These are phyloP conservation scores for Backusella australiensis DNA, from an alignment of 192 early-diverging fungal genomes.

Conservation along the genomic window DNA sequence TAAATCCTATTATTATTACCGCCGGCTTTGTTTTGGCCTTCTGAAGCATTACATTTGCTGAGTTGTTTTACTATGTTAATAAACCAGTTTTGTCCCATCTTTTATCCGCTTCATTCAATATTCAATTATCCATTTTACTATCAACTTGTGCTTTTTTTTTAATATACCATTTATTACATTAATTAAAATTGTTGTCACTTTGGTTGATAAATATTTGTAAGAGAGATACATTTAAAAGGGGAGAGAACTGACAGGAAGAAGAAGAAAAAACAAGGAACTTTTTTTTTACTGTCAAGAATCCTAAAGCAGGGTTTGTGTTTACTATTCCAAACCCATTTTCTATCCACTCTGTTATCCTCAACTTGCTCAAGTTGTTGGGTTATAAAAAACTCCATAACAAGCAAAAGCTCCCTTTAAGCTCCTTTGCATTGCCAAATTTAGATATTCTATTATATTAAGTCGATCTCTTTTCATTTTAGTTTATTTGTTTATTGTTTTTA, in stretches of 20 bases:
- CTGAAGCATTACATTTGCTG: background rate
- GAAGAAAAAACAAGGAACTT: background rate
- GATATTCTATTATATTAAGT: conserved; percentile 5
- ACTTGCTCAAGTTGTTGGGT: background rate
- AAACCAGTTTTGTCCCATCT: background rate
- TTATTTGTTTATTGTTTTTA: background rate
- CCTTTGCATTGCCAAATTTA: background rate
- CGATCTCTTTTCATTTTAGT: background rate
- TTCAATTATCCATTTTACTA: background rate
- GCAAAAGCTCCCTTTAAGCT: background rate
- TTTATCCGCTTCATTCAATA: background rate
- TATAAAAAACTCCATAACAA: background rate
- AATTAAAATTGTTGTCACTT: background rate
- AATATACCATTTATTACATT: background rate
- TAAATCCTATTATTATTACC: background rate
- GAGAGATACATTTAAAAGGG: background rate
- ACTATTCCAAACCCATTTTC: background rate
- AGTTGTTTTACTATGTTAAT: background rate
- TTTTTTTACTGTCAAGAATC: background rate
- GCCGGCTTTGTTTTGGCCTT: too few species aligned
- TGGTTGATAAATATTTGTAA: background rate
- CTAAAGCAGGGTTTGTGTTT: background rate
- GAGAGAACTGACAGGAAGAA: background rate
- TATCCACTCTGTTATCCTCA: background rate
- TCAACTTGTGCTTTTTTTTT: background rate